phyloP scores from a whole-genome alignment of 2,329 filamentous ascomycete species.

The Aspergillus sp. region DNA sequence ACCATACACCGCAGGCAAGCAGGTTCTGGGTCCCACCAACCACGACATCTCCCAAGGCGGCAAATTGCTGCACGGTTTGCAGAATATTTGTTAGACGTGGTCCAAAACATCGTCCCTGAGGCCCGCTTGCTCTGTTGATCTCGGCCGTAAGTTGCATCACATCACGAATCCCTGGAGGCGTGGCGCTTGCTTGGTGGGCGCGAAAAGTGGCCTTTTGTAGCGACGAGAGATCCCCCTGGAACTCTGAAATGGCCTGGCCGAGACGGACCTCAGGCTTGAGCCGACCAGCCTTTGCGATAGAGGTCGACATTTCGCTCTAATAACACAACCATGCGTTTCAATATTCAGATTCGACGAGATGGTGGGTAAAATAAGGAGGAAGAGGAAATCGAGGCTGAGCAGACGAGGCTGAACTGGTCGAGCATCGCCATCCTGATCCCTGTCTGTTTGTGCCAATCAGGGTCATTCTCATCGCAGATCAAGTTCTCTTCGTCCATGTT shows the following conservation, averaged over 20 bases:
- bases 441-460: too few species aligned
- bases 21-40: neutral
- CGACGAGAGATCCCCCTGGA: neutral
- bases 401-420: too few species aligned
- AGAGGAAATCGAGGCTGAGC: too few species aligned
- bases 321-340: too few species aligned
- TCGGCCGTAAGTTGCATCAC: constrained; percentile 3
- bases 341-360: too few species aligned
- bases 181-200: neutral
- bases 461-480: too few species aligned
- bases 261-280: neutral
- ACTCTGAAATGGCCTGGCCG: neutral
- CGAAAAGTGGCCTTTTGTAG: neutral
- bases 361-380: too few species aligned
- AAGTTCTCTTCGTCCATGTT: too few species aligned
- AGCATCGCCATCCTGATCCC: too few species aligned
- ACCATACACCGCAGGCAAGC: neutral
- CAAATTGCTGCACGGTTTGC: neutral
- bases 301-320: neutral
- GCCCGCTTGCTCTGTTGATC: neutral
- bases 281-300: neutral
- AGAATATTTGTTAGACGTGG: neutral
- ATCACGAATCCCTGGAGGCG: neutral
- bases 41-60: neutral
- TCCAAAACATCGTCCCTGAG: neutral